Evolutionary conservation across 352 stramenopile genomes (phyloP).

Genomic region (Globisporangium cystogenes): DNA sequence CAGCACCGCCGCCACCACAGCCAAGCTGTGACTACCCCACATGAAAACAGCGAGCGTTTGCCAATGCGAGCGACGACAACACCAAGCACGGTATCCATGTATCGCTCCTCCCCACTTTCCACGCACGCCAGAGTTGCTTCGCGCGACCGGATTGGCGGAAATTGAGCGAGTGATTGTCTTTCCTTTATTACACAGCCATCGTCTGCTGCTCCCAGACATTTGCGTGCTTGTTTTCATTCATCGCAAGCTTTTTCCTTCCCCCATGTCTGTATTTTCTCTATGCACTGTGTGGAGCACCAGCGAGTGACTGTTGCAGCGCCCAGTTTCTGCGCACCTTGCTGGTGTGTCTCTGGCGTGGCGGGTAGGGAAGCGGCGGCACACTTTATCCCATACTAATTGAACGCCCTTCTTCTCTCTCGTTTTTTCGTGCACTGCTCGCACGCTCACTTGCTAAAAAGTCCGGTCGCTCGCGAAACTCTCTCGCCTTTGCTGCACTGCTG

Average conservation of each 20-base stretch:
- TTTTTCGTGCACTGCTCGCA: not conserved
- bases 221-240: too few species aligned
- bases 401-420: not conserved
- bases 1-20: too few species aligned
- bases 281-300: not conserved
- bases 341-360: conserved; percentile 10
- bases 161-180: not conserved
- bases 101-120: conserved; percentile 1
- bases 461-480: not conserved
- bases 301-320: not conserved
- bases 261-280: too few species aligned
- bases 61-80: not conserved
- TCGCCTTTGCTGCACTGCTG: not conserved
- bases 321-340: not conserved
- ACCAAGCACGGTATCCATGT: not conserved
- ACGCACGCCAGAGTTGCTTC: not conserved
- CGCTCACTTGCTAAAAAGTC: not conserved
- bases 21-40: not conserved
- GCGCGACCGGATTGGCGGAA: not conserved
- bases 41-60: too few species aligned
- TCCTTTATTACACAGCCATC: not conserved
- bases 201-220: not conserved
- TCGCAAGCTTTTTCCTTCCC: too few species aligned
- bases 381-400: not conserved
- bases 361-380: too few species aligned